phyloP scores from a whole-genome alignment of 257 asterid species.

The Hygrophila difformis region DNA sequence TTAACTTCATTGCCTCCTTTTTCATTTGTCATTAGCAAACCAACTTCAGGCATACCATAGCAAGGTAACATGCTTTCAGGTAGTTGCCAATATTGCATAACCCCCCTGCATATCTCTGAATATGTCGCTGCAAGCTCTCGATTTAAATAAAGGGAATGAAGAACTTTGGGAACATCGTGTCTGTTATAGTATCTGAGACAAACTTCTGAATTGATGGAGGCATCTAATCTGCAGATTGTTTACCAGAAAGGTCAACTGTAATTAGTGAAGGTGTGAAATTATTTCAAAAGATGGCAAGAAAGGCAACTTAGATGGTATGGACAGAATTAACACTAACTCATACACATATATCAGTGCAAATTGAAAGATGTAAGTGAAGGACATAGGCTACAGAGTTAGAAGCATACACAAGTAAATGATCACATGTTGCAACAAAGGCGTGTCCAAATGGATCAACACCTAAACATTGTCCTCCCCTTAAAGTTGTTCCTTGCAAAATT shows the following conservation, averaged over 20 bases:
- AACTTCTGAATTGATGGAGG: constrained; percentile 23
- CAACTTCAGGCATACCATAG: constrained; percentile 17
- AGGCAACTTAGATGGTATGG: neutral
- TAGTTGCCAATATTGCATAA: constrained; percentile 47
- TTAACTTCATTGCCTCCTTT: constrained; percentile 17
- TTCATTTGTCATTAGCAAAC: constrained; percentile 15
- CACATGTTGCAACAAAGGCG: constrained; percentile 47
- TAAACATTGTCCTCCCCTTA: constrained; percentile 42
- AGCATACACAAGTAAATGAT: constrained; percentile 65
- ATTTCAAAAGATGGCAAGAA: neutral
- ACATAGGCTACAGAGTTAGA: constrained; percentile 11
- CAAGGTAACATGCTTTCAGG: constrained; percentile 25
- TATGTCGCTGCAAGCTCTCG: constrained; percentile 31
- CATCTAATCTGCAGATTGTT: constrained; percentile 34
- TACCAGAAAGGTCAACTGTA: constrained; percentile 10
- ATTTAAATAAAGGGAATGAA: constrained; percentile 30
- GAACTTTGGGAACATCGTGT: constrained; percentile 40
- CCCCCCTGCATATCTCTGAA: constrained; percentile 51
- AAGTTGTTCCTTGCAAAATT: constrained; percentile 30
- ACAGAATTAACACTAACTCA: neutral
- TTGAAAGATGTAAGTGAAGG: neutral
- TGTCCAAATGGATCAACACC: constrained; percentile 52
- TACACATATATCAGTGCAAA: neutral
- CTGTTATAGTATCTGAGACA: constrained; percentile 45
- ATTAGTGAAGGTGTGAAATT: constrained; percentile 9